phyloP scores from a whole-genome alignment of 2,329 filamentous ascomycete species.

The Colletotrichum sp. region DNA sequence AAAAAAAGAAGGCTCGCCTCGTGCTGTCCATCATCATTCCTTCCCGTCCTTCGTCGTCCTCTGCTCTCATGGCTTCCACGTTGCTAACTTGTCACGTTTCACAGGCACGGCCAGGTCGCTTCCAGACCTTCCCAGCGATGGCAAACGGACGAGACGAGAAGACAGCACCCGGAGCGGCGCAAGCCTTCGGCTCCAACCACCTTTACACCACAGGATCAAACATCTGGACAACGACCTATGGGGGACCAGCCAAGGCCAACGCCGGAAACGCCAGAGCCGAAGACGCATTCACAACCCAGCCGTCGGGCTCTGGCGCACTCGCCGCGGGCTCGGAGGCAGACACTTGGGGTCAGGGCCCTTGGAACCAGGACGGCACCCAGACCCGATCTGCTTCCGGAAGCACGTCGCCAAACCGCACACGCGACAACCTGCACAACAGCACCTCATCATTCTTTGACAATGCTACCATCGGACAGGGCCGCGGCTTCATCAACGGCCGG shows the following conservation, averaged over 20 bases:
- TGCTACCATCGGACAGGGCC: constrained; percentile 47
- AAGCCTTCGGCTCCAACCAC: constrained; percentile 37
- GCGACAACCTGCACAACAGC: constrained; percentile 53
- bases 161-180: constrained; percentile 35
- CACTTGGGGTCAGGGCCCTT: constrained; percentile 63
- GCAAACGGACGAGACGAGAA: constrained; percentile 34
- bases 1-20: constrained; percentile 15
- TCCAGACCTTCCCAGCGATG: constrained; percentile 40
- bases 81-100: constrained; percentile 19
- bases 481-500: constrained; percentile 35
- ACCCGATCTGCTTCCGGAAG: constrained; percentile 52
- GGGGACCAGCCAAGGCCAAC: constrained; percentile 46
- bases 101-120: constrained; percentile 43
- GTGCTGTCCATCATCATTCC: constrained; percentile 6
- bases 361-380: constrained; percentile 59
- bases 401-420: constrained; percentile 63
- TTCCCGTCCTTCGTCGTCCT: background rate
- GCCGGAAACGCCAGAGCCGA: constrained; percentile 41
- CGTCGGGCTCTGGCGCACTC: constrained; percentile 73
- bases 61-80: constrained; percentile 8
- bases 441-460: constrained; percentile 52
- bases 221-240: constrained; percentile 44
- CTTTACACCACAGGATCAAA: constrained; percentile 35
- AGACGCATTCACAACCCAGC: constrained; percentile 29
- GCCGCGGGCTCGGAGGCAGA: constrained; percentile 73